These are phyloP conservation scores for Triglochin maritima DNA, from an alignment of 106 monocot genomes.

Conservation along the genomic window DNA sequence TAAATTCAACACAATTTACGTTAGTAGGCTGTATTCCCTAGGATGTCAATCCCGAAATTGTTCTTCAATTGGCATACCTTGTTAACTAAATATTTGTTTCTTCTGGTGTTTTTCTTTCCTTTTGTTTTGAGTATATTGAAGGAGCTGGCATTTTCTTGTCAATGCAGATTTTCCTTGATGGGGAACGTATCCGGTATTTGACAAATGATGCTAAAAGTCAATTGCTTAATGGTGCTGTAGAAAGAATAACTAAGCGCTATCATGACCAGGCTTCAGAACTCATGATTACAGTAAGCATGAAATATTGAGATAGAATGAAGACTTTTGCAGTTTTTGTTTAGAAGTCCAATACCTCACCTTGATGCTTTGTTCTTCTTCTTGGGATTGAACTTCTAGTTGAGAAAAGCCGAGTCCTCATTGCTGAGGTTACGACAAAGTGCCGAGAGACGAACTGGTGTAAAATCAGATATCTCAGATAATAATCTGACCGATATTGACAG, in stretches of 20 bases:
- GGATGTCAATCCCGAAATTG: no score
- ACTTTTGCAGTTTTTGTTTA: no score
- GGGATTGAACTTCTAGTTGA: conserved; percentile 32
- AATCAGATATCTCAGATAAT: conserved; percentile 63
- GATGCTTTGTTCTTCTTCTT: background rate
- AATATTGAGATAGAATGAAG: background rate
- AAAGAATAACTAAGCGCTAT: conserved; percentile 66
- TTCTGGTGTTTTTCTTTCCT: no score
- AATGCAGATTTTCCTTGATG: conserved; percentile 61
- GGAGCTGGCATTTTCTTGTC: background rate
- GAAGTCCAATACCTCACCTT: background rate
- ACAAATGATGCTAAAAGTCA: conserved; percentile 34
- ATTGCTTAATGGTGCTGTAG: conserved; percentile 33
- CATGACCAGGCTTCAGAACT: conserved; percentile 71
- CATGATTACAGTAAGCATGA: conserved; percentile 63
- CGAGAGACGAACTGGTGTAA: conserved; percentile 63
- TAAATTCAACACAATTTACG: no score
- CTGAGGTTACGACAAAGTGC: conserved; percentile 87
- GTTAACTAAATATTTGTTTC: no score
- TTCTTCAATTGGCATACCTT: no score
- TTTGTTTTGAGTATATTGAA: no score
- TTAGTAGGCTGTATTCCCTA: no score
- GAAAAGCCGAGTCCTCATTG: conserved; percentile 81
- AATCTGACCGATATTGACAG: conserved; percentile 83
- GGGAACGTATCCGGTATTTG: conserved; percentile 39